These are phyloP conservation scores for Pseudopithomyces maydicus DNA, from an alignment of 2,329 filamentous ascomycete species.

Conservation along the genomic window DNA sequence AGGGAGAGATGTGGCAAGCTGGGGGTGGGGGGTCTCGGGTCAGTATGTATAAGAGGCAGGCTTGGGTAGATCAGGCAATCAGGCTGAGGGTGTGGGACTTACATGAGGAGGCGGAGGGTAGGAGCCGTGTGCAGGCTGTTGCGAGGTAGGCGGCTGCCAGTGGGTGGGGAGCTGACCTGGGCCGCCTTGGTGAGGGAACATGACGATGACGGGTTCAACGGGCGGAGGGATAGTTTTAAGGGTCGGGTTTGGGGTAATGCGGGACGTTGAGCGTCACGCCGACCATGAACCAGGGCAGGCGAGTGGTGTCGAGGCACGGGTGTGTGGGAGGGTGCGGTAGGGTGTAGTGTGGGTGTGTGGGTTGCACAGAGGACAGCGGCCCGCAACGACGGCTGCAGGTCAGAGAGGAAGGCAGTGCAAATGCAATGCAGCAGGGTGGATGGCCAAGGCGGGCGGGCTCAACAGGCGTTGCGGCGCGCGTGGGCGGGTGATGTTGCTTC, in stretches of 20 bases:
- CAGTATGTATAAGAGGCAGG: constrained; percentile 18
- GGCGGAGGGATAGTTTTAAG: constrained; percentile 2
- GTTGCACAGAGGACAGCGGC: constrained; percentile 39
- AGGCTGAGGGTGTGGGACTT: constrained; percentile 30
- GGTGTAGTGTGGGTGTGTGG: constrained; percentile 27
- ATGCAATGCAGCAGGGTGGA: constrained; percentile 12
- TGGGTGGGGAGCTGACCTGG: constrained; percentile 46
- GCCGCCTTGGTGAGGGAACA: constrained; percentile 44
- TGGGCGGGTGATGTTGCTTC: constrained; percentile 17
- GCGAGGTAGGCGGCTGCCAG: constrained; percentile 43
- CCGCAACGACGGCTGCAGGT: constrained; percentile 41
- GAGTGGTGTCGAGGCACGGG: background rate
- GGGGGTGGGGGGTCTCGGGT: constrained; percentile 13
- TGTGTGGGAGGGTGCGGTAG: constrained; percentile 29
- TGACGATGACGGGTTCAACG: constrained; percentile 13
- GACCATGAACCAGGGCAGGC: constrained; percentile 24
- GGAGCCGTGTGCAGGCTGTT: constrained; percentile 42
- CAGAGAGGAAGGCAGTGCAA: constrained; percentile 14
- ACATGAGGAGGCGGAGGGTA: constrained; percentile 45
- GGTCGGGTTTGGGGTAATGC: background rate
- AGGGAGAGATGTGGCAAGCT: constrained; percentile 40
- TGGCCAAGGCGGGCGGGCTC: background rate
- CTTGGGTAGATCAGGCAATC: constrained; percentile 15
- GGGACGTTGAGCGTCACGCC: constrained; percentile 19
- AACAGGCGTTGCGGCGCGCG: background rate